Percentiles rank a stretch among this genome's conserved stretches.
Evolutionary conservation across 169 alveolate species (phyloP).

Genomic region (Cryptosporidium xiaoi): DNA sequence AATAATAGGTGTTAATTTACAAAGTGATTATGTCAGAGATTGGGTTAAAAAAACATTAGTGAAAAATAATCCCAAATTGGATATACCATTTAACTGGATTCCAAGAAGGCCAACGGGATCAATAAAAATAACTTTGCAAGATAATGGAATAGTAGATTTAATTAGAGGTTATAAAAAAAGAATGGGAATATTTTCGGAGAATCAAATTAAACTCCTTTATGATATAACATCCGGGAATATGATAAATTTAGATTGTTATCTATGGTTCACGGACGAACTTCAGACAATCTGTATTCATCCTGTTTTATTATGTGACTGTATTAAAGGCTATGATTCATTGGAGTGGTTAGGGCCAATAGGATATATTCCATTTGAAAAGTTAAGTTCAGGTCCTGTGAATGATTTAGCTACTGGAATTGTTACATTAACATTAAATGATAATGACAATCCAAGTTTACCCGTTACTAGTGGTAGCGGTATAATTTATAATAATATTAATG

Average conservation of each 20-base stretch:
- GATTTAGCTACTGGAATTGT: constrained; percentile 30
- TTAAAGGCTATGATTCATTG: constrained; percentile 48
- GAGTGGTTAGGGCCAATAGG: constrained; percentile 73
- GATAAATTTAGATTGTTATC: constrained; percentile 48
- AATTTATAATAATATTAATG: not conserved
- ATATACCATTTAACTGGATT: constrained; percentile 29
- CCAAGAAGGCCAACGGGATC: constrained; percentile 65
- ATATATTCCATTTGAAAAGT: constrained; percentile 38
- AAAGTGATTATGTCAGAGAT: constrained; percentile 56
- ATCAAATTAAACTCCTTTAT: constrained; percentile 8
- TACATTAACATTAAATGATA: constrained; percentile 4
- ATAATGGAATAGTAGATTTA: constrained; percentile 7
- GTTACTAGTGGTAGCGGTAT: not conserved
- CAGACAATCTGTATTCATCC: constrained; percentile 69
- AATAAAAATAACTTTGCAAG: constrained; percentile 43
- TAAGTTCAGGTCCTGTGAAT: constrained; percentile 1
- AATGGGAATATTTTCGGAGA: constrained; percentile 43
- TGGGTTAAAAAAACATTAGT: constrained; percentile 14
- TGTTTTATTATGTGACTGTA: constrained; percentile 12
- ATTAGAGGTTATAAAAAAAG: constrained; percentile 29
- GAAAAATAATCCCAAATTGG: constrained; percentile 31
- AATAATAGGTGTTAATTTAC: constrained; percentile 24
- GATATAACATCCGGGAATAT: constrained; percentile 21
- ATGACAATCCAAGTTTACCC: not conserved
- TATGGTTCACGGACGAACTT: constrained; percentile 59